These are phyloP conservation scores for Chamaecyparis obtusa DNA, from an alignment of 75 land plant species.

Conservation along the genomic window DNA sequence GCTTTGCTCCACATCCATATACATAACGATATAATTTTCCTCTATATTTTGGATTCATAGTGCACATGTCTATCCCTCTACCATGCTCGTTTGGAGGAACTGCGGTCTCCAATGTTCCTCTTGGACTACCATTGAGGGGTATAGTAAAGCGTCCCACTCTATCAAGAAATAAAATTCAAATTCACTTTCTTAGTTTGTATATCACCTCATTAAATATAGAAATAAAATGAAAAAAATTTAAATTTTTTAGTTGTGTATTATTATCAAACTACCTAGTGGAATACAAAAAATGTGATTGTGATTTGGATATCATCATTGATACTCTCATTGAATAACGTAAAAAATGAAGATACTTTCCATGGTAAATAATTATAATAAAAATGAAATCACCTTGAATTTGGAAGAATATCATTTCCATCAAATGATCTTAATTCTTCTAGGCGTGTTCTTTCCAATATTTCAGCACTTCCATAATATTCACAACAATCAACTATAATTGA, in stretches of 20 bases:
- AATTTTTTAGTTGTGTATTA: too few species aligned
- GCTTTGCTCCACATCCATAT: slow-evolving; percentile 79
- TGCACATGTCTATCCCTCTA: slow-evolving; percentile 76
- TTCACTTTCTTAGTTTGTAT: not conserved
- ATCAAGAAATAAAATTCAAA: not conserved
- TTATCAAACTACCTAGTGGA: too few species aligned
- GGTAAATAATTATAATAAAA: not conserved
- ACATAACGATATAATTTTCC: slow-evolving; percentile 70
- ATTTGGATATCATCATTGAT: too few species aligned
- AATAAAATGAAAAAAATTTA: not conserved
- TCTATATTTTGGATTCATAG: slow-evolving; percentile 58
- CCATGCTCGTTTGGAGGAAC: slow-evolving; percentile 72
- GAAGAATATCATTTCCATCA: slow-evolving; percentile 53
- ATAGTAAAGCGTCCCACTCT: slow-evolving; percentile 72
- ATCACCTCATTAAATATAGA: not conserved
- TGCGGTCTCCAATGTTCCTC: slow-evolving; percentile 55
- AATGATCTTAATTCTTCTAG: slow-evolving; percentile 52
- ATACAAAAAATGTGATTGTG: too few species aligned
- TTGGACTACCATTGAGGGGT: slow-evolving; percentile 68
- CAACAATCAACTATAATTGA: slow-evolving; percentile 71
- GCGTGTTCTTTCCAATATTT: slow-evolving; percentile 49
- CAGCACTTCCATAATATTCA: slow-evolving; percentile 58
- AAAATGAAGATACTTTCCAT: too few species aligned
- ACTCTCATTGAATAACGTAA: too few species aligned
- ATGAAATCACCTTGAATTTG: slow-evolving; percentile 52